Conservation (phyloP, 768 basidiomycete genomes). For the Pleurotus giganteus region DNA sequence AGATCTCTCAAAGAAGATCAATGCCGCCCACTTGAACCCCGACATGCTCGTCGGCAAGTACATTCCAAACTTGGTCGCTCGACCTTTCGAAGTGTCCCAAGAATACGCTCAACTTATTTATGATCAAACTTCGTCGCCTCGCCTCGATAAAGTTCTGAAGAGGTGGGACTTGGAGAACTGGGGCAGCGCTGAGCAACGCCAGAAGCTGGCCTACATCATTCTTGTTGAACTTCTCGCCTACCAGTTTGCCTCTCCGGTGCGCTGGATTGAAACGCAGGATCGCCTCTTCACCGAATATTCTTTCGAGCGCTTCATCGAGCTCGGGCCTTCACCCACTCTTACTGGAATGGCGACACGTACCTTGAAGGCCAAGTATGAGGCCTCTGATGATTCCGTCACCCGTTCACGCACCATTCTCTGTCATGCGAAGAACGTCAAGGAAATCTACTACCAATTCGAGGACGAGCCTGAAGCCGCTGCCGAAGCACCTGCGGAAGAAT, state of each 20-base stretch:
- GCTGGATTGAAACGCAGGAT: slow-evolving; percentile 99
- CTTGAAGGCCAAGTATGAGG: slow-evolving; percentile 91
- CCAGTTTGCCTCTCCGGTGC: slow-evolving; percentile 97
- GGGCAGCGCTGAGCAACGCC: slow-evolving; percentile 78
- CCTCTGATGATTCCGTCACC: slow-evolving; percentile 80
- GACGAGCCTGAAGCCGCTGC: slow-evolving; percentile 62
- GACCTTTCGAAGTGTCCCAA: slow-evolving; percentile 78
- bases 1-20: slow-evolving; percentile 99
- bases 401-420: slow-evolving; percentile 82
- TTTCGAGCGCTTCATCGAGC: slow-evolving; percentile 93
- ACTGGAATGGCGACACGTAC: slow-evolving; percentile 94
- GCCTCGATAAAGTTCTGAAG: slow-evolving; percentile 91
- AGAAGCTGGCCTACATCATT: slow-evolving; percentile 93
- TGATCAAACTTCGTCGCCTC: slow-evolving; percentile 94
- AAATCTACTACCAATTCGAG: slow-evolving; percentile 97
- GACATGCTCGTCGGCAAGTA: slow-evolving; percentile 95
- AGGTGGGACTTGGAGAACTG: slow-evolving; percentile 93
- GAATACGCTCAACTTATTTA: slow-evolving; percentile 95
- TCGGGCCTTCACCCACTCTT: slow-evolving; percentile 95
- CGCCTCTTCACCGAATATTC: slow-evolving; percentile 81
- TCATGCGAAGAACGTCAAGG: slow-evolving; percentile 92
- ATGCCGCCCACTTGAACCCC: slow-evolving; percentile 85
- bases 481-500: slow-evolving; percentile 34
- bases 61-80: slow-evolving; percentile 94
- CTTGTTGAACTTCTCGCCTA: slow-evolving; percentile 97